Conservation (phyloP, 805 yeast species). For the Hanseniaspora pseudoguilliermondii region DNA sequence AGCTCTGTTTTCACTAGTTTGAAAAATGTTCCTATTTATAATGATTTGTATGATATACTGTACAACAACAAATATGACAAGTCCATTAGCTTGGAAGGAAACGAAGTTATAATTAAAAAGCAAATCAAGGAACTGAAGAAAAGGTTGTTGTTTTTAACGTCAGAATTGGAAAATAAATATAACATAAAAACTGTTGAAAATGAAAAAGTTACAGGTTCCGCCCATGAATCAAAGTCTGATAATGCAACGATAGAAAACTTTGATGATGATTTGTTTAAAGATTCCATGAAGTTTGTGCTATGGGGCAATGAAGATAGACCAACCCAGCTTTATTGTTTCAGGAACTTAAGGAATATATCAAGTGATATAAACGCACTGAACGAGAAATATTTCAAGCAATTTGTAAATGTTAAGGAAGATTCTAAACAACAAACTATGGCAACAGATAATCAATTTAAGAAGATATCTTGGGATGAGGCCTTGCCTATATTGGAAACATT, state of each 20-base stretch:
- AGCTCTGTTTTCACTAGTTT: background rate
- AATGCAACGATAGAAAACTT: conserved; percentile 5
- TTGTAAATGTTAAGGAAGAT: background rate
- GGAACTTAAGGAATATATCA: background rate
- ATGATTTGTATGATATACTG: conserved; percentile 11
- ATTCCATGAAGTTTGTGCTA: background rate
- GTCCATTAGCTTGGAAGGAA: conserved; percentile 19
- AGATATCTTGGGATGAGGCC: background rate
- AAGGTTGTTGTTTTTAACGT: conserved; percentile 23
- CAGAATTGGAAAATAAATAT: conserved; percentile 21
- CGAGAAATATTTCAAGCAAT: background rate
- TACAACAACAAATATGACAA: conserved; percentile 2
- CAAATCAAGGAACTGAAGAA: conserved; percentile 23
- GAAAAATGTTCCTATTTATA: background rate
- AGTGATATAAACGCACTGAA: background rate
- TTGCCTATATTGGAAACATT: background rate
- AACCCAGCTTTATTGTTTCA: background rate
- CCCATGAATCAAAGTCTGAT: background rate
- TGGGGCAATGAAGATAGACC: conserved; percentile 3
- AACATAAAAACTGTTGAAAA: background rate
- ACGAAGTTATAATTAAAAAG: conserved; percentile 20
- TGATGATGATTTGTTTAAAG: conserved; percentile 4
- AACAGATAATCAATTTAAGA: background rate
- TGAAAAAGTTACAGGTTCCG: conserved; percentile 16
- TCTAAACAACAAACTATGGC: background rate